phyloP scores from a whole-genome alignment of 1,284 basidiomycete genomes.

The Athelia psychrophila region DNA sequence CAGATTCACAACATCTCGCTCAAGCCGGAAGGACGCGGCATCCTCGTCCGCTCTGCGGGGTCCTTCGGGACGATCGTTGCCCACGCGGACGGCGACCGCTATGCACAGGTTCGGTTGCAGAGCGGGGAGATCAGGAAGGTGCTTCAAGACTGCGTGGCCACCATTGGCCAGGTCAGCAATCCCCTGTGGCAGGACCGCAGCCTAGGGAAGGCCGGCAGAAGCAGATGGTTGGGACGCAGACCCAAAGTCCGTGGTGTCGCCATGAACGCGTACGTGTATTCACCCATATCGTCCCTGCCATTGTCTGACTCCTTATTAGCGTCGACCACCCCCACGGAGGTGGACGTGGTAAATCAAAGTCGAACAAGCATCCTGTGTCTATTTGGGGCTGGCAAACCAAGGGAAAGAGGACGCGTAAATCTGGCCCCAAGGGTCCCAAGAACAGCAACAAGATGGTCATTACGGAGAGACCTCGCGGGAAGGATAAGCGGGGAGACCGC shows the following conservation, averaged over 20 bases:
- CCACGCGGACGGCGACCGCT: slow-evolving; percentile 67
- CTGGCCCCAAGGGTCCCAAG: slow-evolving; percentile 81
- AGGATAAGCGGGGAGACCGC: slow-evolving; percentile 52
- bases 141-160: slow-evolving; percentile 82
- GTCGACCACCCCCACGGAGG: slow-evolving; percentile 97
- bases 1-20: slow-evolving; percentile 88
- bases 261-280: slow-evolving; percentile 84
- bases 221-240: slow-evolving; percentile 84
- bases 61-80: slow-evolving; percentile 82
- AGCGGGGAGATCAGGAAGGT: slow-evolving; percentile 93
- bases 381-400: slow-evolving; percentile 92
- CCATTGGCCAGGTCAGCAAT: slow-evolving; percentile 92
- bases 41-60: slow-evolving; percentile 89
- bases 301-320: slow-evolving; percentile 33
- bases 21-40: slow-evolving; percentile 72
- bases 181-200: slow-evolving; percentile 83
- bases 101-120: slow-evolving; percentile 85
- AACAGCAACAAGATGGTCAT: slow-evolving; percentile 96
- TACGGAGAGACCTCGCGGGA: slow-evolving; percentile 83
- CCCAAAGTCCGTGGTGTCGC: slow-evolving; percentile 95
- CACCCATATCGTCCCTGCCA: background rate
- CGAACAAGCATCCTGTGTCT: slow-evolving; percentile 89
- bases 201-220: slow-evolving; percentile 91
- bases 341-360: slow-evolving; percentile 97
- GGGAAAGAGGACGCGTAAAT: slow-evolving; percentile 90